Conservation (phyloP, 441 rosid genomes). For the Biscutella laevigata region DNA sequence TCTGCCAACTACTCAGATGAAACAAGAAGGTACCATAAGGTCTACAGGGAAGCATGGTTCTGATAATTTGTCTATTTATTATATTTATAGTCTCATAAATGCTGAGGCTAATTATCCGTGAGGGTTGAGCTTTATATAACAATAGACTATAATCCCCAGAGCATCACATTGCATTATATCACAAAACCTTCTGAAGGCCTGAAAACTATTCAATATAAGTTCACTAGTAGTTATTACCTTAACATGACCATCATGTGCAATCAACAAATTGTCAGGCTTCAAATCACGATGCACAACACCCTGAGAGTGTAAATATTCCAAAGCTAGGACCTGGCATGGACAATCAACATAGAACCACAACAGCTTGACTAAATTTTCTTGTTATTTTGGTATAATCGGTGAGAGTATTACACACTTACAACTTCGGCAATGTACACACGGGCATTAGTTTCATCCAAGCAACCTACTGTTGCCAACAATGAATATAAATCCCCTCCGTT, state of each 20-base stretch:
- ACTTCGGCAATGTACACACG: slow-evolving; percentile 96
- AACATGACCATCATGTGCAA: slow-evolving; percentile 98
- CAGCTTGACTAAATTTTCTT: slow-evolving; percentile 13
- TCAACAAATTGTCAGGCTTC: slow-evolving; percentile 97
- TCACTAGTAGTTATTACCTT: slow-evolving; percentile 42
- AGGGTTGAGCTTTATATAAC: slow-evolving; percentile 3
- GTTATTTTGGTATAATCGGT: not conserved
- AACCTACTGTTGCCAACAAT: slow-evolving; percentile 63
- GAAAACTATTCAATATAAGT: too few species aligned
- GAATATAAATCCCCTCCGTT: slow-evolving; percentile 96
- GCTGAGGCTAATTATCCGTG: not conserved
- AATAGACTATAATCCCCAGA: not conserved
- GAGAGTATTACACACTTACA: slow-evolving; percentile 48
- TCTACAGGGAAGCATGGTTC: slow-evolving; percentile 20
- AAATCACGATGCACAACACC: slow-evolving; percentile 96
- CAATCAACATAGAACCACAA: slow-evolving; percentile 12
- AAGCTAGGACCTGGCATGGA: slow-evolving; percentile 68
- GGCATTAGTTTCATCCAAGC: slow-evolving; percentile 80
- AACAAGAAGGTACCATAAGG: slow-evolving; percentile 31
- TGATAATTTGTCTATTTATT: not conserved
- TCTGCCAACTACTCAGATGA: slow-evolving; percentile 80
- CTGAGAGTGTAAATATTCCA: slow-evolving; percentile 83
- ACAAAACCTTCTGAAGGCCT: slow-evolving; percentile 20
- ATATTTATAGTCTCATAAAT: not conserved
- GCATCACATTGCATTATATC: slow-evolving; percentile 38